These are phyloP conservation scores for Phaeosphaeriaceae sp. DNA, from an alignment of 2,329 filamentous ascomycete species.

Conservation along the genomic window DNA sequence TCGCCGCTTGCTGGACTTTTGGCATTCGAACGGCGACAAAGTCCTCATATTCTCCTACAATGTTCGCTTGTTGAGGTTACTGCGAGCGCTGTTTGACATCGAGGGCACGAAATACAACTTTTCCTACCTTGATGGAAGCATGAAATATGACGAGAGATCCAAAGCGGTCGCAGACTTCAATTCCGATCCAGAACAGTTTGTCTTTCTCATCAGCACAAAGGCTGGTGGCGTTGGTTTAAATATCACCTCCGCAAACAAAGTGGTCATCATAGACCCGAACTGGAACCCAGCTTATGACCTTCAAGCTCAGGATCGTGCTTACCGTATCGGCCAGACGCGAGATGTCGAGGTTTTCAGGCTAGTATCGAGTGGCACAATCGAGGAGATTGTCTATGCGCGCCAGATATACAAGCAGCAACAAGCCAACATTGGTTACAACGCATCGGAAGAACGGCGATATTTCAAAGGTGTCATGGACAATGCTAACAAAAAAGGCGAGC, in stretches of 20 bases:
- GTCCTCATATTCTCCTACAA: conserved; percentile 95
- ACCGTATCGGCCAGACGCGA: conserved; percentile 89
- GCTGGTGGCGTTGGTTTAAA: conserved; percentile 94
- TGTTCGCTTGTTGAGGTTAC: conserved; percentile 81
- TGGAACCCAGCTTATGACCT: conserved; percentile 97
- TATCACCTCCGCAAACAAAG: conserved; percentile 97
- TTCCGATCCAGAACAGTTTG: conserved; percentile 82
- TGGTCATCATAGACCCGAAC: conserved; percentile 95
- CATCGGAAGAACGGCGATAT: conserved; percentile 89
- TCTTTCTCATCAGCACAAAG: conserved; percentile 93
- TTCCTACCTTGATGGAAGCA: conserved; percentile 85
- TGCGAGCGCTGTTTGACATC: conserved; percentile 83
- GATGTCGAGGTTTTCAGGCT: conserved; percentile 96
- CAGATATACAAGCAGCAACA: conserved; percentile 99
- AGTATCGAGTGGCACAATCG: conserved; percentile 88
- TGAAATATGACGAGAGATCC: conserved; percentile 83
- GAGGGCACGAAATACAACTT: conserved; percentile 81
- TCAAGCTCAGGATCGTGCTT: conserved; percentile 94
- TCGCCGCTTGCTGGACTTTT: conserved; percentile 84
- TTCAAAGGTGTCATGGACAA: conserved; percentile 94
- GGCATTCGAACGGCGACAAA: conserved; percentile 90
- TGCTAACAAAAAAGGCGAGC: conserved; percentile 83
- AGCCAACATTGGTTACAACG: conserved; percentile 95
- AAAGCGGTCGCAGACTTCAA: conserved; percentile 91
- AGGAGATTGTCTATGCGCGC: conserved; percentile 95